Conservation (phyloP, 23 red algal genomes). For the Gracilaria gracilis region DNA sequence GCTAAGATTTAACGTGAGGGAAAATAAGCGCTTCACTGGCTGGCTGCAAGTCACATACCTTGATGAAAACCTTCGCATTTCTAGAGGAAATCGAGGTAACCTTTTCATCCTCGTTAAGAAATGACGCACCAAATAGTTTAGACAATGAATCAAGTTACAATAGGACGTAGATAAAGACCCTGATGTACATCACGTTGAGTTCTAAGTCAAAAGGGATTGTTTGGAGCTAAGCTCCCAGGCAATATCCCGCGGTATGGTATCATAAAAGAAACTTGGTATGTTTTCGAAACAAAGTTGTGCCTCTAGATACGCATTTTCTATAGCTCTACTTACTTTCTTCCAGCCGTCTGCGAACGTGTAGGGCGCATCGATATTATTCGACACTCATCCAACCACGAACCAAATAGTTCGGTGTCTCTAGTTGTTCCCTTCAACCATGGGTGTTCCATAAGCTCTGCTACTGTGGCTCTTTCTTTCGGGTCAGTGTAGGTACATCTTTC, state of each 20-base stretch:
- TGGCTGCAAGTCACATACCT: conserved; percentile 90
- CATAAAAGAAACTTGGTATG: background rate
- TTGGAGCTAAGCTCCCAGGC: background rate
- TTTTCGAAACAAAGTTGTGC: background rate
- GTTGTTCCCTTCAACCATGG: conserved; percentile 67
- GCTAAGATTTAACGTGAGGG: conserved; percentile 64
- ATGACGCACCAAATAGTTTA: conserved; percentile 1
- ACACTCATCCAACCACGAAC: conserved; percentile 76
- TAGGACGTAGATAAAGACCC: background rate
- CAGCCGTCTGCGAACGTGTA: background rate
- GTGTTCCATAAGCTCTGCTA: conserved; percentile 74
- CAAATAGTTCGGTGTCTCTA: conserved; percentile 53
- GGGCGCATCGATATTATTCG: conserved; percentile 60
- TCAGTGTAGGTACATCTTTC: conserved; percentile 65
- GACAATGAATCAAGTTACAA: background rate
- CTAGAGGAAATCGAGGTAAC: conserved; percentile 81
- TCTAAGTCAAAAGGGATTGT: background rate
- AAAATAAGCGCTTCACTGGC: conserved; percentile 68
- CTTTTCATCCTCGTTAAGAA: conserved; percentile 88
- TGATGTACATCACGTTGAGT: background rate
- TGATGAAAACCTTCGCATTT: conserved; percentile 86
- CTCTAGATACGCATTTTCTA: background rate
- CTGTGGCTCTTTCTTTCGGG: conserved; percentile 48
- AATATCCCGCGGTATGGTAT: background rate
- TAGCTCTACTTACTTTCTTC: background rate